Evolutionary conservation across 106 monocot species (phyloP).

Genomic region (Triglochin maritima): DNA sequence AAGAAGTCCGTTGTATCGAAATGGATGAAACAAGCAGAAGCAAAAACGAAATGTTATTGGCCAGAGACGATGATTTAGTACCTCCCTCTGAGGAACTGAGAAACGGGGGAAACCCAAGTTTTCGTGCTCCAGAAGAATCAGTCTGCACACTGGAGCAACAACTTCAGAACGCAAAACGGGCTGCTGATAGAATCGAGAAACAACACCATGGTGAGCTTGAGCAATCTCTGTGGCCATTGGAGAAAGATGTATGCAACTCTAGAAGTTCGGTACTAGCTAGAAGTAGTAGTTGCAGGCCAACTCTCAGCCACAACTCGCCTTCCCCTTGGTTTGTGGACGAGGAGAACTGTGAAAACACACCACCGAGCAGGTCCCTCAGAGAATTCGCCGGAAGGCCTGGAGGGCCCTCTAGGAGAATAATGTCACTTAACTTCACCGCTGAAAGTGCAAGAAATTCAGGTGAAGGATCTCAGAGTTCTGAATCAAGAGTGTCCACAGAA

Average conservation of each 20-base stretch:
- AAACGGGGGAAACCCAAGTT: not conserved
- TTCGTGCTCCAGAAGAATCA: constrained; percentile 9
- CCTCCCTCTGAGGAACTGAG: not conserved
- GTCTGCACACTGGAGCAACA: constrained; percentile 59
- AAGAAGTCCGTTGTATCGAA: constrained; percentile 86
- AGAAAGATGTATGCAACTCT: constrained; percentile 17
- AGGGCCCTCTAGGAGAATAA: constrained; percentile 25
- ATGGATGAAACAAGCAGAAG: constrained; percentile 26
- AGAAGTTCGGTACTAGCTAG: constrained; percentile 25
- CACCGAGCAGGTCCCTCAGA: constrained; percentile 42
- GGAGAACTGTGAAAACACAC: constrained; percentile 40
- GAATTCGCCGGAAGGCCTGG: constrained; percentile 50
- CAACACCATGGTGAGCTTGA: constrained; percentile 18
- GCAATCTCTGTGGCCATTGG: constrained; percentile 19
- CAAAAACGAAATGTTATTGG: constrained; percentile 18
- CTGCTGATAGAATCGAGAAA: constrained; percentile 22
- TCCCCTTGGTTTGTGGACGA: constrained; percentile 32
- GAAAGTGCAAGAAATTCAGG: constrained; percentile 27
- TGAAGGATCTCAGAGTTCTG: constrained; percentile 27
- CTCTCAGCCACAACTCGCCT: constrained; percentile 17
- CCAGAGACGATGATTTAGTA: constrained; percentile 15
- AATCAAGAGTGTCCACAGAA: constrained; percentile 12
- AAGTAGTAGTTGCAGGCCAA: constrained; percentile 71
- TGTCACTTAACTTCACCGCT: constrained; percentile 26
- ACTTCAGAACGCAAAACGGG: constrained; percentile 41